phyloP scores from a whole-genome alignment of 2,329 filamentous ascomycete species.

The Epichloe sp. region DNA sequence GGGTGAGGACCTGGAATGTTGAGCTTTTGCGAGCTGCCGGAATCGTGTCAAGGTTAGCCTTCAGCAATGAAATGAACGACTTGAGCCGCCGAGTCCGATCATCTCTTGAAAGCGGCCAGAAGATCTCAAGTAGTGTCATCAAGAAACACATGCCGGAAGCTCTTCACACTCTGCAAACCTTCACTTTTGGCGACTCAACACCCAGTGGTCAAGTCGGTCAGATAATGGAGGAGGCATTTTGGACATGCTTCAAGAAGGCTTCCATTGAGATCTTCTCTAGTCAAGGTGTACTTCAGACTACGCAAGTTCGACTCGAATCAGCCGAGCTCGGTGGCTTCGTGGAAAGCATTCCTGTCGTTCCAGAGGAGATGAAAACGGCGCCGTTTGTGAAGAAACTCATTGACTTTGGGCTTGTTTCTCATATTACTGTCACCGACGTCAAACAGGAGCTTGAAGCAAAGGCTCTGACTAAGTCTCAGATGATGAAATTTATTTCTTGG shows the following conservation, averaged over 20 bases:
- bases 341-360: slow-evolving; percentile 75
- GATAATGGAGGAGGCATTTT: slow-evolving; percentile 89
- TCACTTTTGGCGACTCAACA: slow-evolving; percentile 80
- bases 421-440: slow-evolving; percentile 79
- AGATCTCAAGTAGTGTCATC: slow-evolving; percentile 51
- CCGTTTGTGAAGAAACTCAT: slow-evolving; percentile 69
- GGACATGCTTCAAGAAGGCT: slow-evolving; percentile 74
- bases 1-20: slow-evolving; percentile 89
- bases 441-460: slow-evolving; percentile 70
- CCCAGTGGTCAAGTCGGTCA: slow-evolving; percentile 73
- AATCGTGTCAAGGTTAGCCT: slow-evolving; percentile 79
- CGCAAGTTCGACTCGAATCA: slow-evolving; percentile 64
- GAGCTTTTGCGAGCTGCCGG: slow-evolving; percentile 87
- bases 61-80: slow-evolving; percentile 73
- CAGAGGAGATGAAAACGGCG: slow-evolving; percentile 59
- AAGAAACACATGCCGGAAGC: slow-evolving; percentile 61
- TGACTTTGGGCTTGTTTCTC: slow-evolving; percentile 74
- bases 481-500: slow-evolving; percentile 78
- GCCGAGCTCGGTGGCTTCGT: slow-evolving; percentile 60
- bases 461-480: slow-evolving; percentile 65
- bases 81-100: slow-evolving; percentile 49
- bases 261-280: slow-evolving; percentile 83
- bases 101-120: slow-evolving; percentile 30
- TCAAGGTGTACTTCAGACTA: slow-evolving; percentile 72
- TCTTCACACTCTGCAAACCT: slow-evolving; percentile 73